These are phyloP conservation scores for Cylindrodendrum hubeiense DNA, from an alignment of 2,329 filamentous ascomycete genomes.

Conservation along the genomic window DNA sequence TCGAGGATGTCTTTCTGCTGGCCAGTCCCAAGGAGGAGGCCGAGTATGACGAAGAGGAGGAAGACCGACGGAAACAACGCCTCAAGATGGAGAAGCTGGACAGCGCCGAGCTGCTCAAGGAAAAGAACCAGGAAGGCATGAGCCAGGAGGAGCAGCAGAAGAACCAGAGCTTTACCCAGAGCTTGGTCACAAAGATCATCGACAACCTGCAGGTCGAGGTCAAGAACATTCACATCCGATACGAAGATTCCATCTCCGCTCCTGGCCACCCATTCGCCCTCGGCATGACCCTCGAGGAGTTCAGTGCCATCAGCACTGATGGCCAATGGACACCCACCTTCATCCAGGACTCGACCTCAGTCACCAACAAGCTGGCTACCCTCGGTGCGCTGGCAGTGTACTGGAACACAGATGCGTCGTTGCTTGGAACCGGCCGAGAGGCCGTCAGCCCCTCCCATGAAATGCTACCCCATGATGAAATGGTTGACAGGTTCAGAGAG, in stretches of 20 bases:
- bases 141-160: conserved; percentile 96
- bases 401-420: conserved; percentile 94
- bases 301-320: conserved; percentile 97
- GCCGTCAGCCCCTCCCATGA: conserved; percentile 61
- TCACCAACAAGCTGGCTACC: conserved; percentile 93
- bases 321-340: conserved; percentile 96
- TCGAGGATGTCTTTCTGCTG: conserved; percentile 96
- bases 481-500: conserved; percentile 80
- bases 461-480: conserved; percentile 77
- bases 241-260: conserved; percentile 96
- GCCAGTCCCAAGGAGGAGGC: conserved; percentile 96
- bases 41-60: conserved; percentile 92
- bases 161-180: conserved; percentile 97
- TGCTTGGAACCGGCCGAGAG: conserved; percentile 86
- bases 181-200: conserved; percentile 94
- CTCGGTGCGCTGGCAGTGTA: conserved; percentile 92
- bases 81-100: conserved; percentile 99
- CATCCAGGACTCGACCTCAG: conserved; percentile 85
- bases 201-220: conserved; percentile 98
- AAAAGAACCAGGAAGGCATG: conserved; percentile 91
- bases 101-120: conserved; percentile 93
- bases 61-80: conserved; percentile 86
- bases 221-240: conserved; percentile 98
- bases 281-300: conserved; percentile 92
- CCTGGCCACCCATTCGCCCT: conserved; percentile 95